These are phyloP conservation scores for Ustilago curta DNA, from an alignment of 1,284 basidiomycete species.

Conservation along the genomic window DNA sequence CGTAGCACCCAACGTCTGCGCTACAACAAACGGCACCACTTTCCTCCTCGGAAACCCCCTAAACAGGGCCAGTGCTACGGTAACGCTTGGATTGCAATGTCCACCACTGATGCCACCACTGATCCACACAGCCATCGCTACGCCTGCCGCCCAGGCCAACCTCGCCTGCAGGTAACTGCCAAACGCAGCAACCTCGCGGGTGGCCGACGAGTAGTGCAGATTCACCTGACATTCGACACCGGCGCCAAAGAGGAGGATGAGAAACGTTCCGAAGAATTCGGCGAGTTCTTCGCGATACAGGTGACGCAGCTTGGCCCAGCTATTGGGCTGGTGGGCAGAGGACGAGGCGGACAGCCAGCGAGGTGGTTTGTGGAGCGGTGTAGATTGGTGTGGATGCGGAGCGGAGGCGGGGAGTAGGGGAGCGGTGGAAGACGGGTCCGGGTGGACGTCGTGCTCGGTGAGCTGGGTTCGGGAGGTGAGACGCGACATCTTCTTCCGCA, in stretches of 20 bases:
- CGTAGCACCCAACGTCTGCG: conserved; percentile 79
- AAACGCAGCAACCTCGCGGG: conserved; percentile 29
- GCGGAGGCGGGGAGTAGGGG: conserved; percentile 42
- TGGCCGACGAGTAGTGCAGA: conserved; percentile 42
- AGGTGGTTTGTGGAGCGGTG: conserved; percentile 46
- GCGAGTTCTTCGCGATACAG: conserved; percentile 55
- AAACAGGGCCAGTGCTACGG: conserved; percentile 77
- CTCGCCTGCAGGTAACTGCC: conserved; percentile 53
- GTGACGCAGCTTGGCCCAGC: conserved; percentile 43
- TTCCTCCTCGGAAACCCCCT: conserved; percentile 83
- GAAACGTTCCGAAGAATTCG: conserved; percentile 58
- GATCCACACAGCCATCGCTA: conserved; percentile 58
- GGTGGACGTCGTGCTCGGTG: conserved; percentile 32
- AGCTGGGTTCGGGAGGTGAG: conserved; percentile 16
- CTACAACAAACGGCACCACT: conserved; percentile 78
- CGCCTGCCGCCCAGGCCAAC: conserved; percentile 61
- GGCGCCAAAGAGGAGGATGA: conserved; percentile 62
- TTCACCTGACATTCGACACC: conserved; percentile 64
- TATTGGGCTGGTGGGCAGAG: conserved; percentile 26
- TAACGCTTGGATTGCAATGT: conserved; percentile 69
- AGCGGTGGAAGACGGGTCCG: conserved; percentile 15
- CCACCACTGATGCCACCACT: conserved; percentile 59
- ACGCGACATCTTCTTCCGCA: conserved; percentile 16
- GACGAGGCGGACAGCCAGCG: conserved; percentile 24
- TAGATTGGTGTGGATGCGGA: conserved; percentile 28